Evolutionary conservation across 192 early-diverging fungal genomes (phyloP), one percentile per base, ranked within the genome.

Genomic region (Thoreauomyces humboldtii): DNA sequence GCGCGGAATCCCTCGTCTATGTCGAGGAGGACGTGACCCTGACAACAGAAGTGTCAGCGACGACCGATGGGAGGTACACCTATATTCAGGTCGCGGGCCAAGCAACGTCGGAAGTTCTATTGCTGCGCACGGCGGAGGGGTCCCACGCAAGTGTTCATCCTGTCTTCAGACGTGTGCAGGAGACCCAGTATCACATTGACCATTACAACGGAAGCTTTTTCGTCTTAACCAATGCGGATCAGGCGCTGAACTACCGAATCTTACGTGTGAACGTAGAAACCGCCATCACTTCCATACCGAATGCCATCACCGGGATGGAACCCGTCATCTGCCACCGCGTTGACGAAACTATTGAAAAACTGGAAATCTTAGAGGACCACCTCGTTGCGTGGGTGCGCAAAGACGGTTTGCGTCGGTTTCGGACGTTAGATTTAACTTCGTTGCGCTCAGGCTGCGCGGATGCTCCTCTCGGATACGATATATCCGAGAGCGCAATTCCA

Each of bases 71-170:
- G 1, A 1, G 61, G 25, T 66, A 71, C 32, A 25, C 72, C 24
- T 71, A 71, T 31, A 61, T 73, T 34, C 3, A 76, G 72, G 34
- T 63, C 21, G 51, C 42, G 17, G 74, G 74, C n/a, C 77, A 79
- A 38, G 57, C 67, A 4, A 73, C 75, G 14, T 65, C 67, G 19
- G 73, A 75, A 50, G 31, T 43, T 28, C 63, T 38, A 0, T 14
- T 73, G 7, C 11, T 76, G 15, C 28, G 15, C 19, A 21, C 7
- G 3, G 12, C 5, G 7, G 32, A 19, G 11, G 36, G 3, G 0
- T 4, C 50, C 17, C 14, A 19, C 48, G 33, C 7, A 17, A 28
- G 14, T 19, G 11, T 19, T 0, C 29, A 3, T 14, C 19, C 36
- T 12, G 32, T 54, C 32, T 52, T 71, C 38, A 25, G 51, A 31